These are phyloP conservation scores for Phialophora expanda DNA, from an alignment of 2,329 filamentous ascomycete species.

Conservation along the genomic window DNA sequence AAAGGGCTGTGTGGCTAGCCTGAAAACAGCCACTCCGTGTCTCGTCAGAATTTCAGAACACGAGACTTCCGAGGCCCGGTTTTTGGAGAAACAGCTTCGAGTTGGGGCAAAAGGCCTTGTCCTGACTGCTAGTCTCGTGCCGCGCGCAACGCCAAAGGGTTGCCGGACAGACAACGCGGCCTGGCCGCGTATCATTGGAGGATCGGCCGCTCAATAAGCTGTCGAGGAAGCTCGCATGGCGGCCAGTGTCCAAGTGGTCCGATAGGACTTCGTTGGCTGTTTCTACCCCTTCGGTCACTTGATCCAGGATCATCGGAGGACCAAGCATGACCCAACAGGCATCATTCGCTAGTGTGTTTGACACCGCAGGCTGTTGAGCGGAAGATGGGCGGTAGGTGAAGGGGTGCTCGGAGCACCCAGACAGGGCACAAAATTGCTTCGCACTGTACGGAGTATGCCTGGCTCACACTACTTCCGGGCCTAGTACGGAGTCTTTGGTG, in stretches of 20 bases:
- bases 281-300: slow-evolving; percentile 4
- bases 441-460: neutral
- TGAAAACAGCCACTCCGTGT: slow-evolving; percentile 13
- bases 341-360: slow-evolving; percentile 15
- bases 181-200: slow-evolving; percentile 11
- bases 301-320: neutral
- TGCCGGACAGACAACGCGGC: slow-evolving; percentile 8
- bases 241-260: slow-evolving; percentile 9
- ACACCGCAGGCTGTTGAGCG: slow-evolving; percentile 12
- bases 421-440: slow-evolving; percentile 9
- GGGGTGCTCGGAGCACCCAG: neutral
- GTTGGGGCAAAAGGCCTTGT: neutral
- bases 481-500: neutral
- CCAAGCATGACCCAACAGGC: slow-evolving; percentile 5
- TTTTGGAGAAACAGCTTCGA: slow-evolving; percentile 1
- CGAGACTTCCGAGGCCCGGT: slow-evolving; percentile 11
- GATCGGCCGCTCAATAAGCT: slow-evolving; percentile 12
- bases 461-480: slow-evolving; percentile 9
- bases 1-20: slow-evolving; percentile 9
- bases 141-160: slow-evolving; percentile 13
- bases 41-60: slow-evolving; percentile 13
- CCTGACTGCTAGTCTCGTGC: slow-evolving; percentile 14
- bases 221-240: slow-evolving; percentile 9
- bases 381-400: slow-evolving; percentile 16
- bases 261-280: slow-evolving; percentile 7